Base-by-base conservation (phyloP, 2,329 filamentous ascomycete species). In the Monosporascus sp. region DNA sequence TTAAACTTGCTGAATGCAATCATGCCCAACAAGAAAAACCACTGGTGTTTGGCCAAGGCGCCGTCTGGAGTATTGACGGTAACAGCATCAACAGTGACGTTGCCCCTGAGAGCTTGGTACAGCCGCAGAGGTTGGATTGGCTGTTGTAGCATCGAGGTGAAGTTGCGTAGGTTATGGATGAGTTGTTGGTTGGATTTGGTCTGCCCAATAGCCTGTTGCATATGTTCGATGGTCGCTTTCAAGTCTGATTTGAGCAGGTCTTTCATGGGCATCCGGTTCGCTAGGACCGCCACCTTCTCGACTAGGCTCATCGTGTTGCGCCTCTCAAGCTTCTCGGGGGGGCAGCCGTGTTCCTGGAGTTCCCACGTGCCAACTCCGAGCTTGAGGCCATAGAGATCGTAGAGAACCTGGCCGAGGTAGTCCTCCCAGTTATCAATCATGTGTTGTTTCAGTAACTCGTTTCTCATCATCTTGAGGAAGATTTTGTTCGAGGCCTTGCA, bases 1-100 rank as follows among this genome's bases (percentile, higher is more conserved):
- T 83, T 84, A 67, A 96, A 97, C 63, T 91, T 96, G 44, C 88
- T 90, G 52, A 97, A 78, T 2, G 90, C 86, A 52, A 96, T 89
- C 78, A 94, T 88, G 20, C 93, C 93, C 56, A 96, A 82, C 31
- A 97, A 74, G 68, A 94, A 96, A 68, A 90, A 96, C 93, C 93
- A 97, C 46, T 91, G 89, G 60, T 90, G 88, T 24, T 83, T 83
- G 0, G 92, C 91, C 37, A 95, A 72, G 0, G 82, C 80, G 50
- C 84, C 86, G 53, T 94, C 88, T 0, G 82, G 79, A 2, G 80
- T 79, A 45, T 85, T 82, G 7, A 92, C 84, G 0, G 82, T 77
- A 5, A 89, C 80, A 2, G 88, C 84, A 54, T 92, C 84, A 22
- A 95, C 80, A 49, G 84, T 83, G 7, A 91, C 81, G 38, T 88